Percentiles rank a stretch among this genome's conserved stretches.
Evolutionary conservation across 1,284 basidiomycete species (phyloP).

Genomic region (Chalciporus piperatoides): DNA sequence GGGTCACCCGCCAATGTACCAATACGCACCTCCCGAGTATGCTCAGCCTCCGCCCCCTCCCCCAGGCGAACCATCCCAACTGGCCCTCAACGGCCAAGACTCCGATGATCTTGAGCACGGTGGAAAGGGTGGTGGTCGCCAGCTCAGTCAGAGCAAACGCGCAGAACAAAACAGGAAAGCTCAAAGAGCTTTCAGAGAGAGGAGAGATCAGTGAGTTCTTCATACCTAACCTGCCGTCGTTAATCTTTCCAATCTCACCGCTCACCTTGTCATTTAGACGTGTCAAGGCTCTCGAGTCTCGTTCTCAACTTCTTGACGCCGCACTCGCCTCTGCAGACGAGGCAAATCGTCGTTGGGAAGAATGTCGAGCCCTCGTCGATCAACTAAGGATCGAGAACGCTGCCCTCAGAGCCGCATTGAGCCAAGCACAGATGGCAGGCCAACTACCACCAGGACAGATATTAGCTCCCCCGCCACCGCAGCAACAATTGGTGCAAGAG

Average conservation of each 20-base stretch:
- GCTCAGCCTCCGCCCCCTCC: slow-evolving; percentile 30
- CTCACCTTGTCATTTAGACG: slow-evolving; percentile 48
- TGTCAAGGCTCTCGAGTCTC: slow-evolving; percentile 77
- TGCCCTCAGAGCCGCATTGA: slow-evolving; percentile 49
- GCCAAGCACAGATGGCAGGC: slow-evolving; percentile 37
- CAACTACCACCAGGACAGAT: slow-evolving; percentile 28
- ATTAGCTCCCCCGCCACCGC: slow-evolving; percentile 22
- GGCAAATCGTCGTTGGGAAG: slow-evolving; percentile 81
- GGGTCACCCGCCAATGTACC: slow-evolving; percentile 31
- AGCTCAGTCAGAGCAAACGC: slow-evolving; percentile 72
- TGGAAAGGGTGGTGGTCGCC: slow-evolving; percentile 33
- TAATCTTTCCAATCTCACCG: background rate
- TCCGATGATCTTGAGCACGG: slow-evolving; percentile 6
- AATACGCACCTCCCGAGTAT: slow-evolving; percentile 36
- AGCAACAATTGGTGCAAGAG: slow-evolving; percentile 24
- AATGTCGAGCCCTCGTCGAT: slow-evolving; percentile 76
- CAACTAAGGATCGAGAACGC: slow-evolving; percentile 78
- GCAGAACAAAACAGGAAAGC: slow-evolving; percentile 86
- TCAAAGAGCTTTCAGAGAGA: slow-evolving; percentile 79
- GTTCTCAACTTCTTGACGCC: slow-evolving; percentile 75
- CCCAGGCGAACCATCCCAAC: slow-evolving; percentile 32
- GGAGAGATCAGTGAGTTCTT: slow-evolving; percentile 68
- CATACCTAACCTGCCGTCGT: slow-evolving; percentile 2
- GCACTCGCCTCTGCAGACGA: slow-evolving; percentile 80
- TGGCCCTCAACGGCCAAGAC: slow-evolving; percentile 28